A percentile compares a stretch with the other conserved stretches of the same genome.
Evolutionary conservation across 805 yeast genomes (phyloP).

Genomic region (Yarrowia sp.): DNA sequence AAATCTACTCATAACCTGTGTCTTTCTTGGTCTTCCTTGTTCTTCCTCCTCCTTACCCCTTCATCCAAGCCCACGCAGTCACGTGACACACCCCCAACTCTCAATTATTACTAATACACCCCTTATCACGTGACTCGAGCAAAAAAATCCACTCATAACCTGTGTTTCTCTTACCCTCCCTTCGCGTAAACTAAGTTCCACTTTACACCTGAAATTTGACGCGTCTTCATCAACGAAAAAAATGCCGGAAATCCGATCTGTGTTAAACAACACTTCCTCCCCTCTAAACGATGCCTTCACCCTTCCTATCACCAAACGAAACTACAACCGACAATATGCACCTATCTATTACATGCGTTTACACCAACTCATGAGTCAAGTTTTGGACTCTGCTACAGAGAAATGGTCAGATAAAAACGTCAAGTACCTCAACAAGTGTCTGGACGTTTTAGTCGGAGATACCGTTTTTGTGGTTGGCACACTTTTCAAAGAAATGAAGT

Average conservation of each 20-base stretch:
- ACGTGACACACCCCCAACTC: too few relatives aligned
- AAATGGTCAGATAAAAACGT: slow-evolving; percentile 52
- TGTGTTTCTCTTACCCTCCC: background rate
- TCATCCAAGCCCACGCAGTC: too few relatives aligned
- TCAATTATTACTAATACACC: too few relatives aligned
- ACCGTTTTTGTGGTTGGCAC: slow-evolving; percentile 87
- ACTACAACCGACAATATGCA: slow-evolving; percentile 58
- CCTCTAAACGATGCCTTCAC: background rate
- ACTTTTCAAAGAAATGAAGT: slow-evolving; percentile 74
- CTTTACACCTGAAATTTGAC: background rate
- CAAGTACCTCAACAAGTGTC: slow-evolving; percentile 47
- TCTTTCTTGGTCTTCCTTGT: too few relatives aligned
- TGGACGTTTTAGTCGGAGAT: slow-evolving; percentile 61
- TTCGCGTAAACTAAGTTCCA: slow-evolving; percentile 8
- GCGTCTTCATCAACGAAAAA: background rate
- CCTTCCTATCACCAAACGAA: slow-evolving; percentile 37
- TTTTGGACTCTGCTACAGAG: slow-evolving; percentile 46
- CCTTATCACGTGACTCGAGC: too few relatives aligned
- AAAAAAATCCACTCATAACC: too few relatives aligned
- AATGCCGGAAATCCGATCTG: background rate
- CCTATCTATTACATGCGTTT: slow-evolving; percentile 55
- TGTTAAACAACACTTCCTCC: background rate
- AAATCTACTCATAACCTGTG: too few relatives aligned
- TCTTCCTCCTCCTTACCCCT: too few relatives aligned
- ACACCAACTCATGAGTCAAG: slow-evolving; percentile 47